Conservation (phyloP, 2,329 filamentous ascomycete species). For the Aplosporella prunicola region DNA sequence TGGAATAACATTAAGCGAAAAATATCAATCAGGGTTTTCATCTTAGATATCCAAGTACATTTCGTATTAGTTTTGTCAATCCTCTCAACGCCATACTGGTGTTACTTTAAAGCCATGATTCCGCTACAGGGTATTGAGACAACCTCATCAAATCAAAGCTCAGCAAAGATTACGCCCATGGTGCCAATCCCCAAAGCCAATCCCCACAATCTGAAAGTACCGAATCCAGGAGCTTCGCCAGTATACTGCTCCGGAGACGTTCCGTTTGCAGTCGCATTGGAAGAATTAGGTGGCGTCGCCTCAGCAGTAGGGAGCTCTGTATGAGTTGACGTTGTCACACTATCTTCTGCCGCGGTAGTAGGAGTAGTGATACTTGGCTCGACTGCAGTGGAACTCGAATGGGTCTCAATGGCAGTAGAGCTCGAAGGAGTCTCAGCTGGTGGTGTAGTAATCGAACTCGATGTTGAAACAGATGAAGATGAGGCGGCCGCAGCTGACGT, state of each 20-base stretch:
- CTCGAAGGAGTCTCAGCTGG: too few relatives aligned
- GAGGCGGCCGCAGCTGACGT: background rate
- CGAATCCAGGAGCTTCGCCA: conserved; percentile 6
- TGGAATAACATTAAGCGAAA: too few relatives aligned
- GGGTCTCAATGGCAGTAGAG: background rate
- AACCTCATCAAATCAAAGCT: conserved; percentile 5
- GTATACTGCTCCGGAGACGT: conserved; percentile 1
- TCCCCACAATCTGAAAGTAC: conserved; percentile 3
- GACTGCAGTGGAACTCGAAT: background rate
- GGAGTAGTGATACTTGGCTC: background rate
- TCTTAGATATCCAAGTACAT: too few relatives aligned
- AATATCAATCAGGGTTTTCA: too few relatives aligned
- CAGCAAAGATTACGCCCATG: conserved; percentile 10
- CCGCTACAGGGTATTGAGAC: too few relatives aligned
- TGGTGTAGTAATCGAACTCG: background rate
- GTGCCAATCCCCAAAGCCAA: conserved; percentile 5
- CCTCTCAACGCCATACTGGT: too few relatives aligned
- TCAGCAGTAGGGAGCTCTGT: background rate
- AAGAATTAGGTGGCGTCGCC: background rate
- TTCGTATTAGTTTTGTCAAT: too few relatives aligned
- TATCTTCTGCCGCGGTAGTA: background rate
- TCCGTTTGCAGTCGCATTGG: background rate
- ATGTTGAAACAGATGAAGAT: background rate
- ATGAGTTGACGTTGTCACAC: background rate
- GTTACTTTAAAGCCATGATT: too few relatives aligned